These are phyloP conservation scores for Xylaria arbuscula DNA, from an alignment of 2,329 filamentous ascomycete genomes.

Conservation along the genomic window DNA sequence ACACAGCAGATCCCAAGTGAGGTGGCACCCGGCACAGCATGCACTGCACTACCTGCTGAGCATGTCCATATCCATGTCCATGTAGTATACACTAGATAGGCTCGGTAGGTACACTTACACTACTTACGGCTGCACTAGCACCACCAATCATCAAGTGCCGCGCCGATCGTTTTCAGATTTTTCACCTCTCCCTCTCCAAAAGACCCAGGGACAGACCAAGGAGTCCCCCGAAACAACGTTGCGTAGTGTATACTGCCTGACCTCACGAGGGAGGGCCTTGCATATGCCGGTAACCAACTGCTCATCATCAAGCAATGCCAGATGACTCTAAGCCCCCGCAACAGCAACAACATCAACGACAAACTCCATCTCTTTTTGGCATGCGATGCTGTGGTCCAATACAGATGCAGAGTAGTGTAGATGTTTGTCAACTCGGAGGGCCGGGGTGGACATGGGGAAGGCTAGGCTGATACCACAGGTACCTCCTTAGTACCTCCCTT, in stretches of 20 bases:
- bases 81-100: slow-evolving; percentile 1
- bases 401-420: background rate
- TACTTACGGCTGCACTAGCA: slow-evolving; percentile 14
- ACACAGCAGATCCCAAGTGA: slow-evolving; percentile 28
- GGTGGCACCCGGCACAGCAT: slow-evolving; percentile 38
- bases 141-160: slow-evolving; percentile 44
- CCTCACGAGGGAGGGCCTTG: slow-evolving; percentile 30
- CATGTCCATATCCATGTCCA: slow-evolving; percentile 28
- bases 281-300: slow-evolving; percentile 29
- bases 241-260: slow-evolving; percentile 14
- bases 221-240: slow-evolving; percentile 27
- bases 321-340: slow-evolving; percentile 29
- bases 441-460: slow-evolving; percentile 17
- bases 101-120: slow-evolving; percentile 8
- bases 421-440: slow-evolving; percentile 7
- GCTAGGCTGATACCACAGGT: slow-evolving; percentile 22
- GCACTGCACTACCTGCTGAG: background rate
- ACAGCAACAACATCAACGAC: slow-evolving; percentile 4
- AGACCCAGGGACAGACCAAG: background rate
- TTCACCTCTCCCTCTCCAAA: slow-evolving; percentile 16
- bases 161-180: slow-evolving; percentile 36
- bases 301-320: slow-evolving; percentile 26
- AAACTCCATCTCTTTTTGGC: too few relatives aligned
- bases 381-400: background rate
- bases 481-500: slow-evolving; percentile 26